Percentiles rank a stretch among this genome's conserved stretches.
Evolutionary conservation across 2,329 filamentous ascomycete genomes (phyloP).

Genomic region (Exophiala calicioides): DNA sequence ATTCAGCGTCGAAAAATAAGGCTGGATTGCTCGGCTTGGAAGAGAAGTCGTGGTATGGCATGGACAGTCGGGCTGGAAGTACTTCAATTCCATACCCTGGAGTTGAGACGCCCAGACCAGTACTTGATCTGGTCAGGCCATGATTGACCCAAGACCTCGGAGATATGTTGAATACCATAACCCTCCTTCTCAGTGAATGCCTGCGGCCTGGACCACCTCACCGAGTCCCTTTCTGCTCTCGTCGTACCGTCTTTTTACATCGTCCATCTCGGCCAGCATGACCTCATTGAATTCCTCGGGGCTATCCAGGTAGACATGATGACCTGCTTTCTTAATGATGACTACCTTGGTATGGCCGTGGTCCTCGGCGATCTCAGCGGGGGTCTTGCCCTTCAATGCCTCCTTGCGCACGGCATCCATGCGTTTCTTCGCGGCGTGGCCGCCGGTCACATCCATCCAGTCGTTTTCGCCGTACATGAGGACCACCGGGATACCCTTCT

Average conservation of each 20-base stretch:
- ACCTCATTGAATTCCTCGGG: slow-evolving; percentile 69
- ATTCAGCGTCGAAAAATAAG: too few relatives aligned
- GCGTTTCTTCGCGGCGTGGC: slow-evolving; percentile 75
- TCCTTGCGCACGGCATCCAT: slow-evolving; percentile 67
- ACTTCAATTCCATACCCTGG: too few relatives aligned
- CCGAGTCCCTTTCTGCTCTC: slow-evolving; percentile 6
- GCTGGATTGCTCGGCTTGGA: too few relatives aligned
- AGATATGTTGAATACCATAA: too few relatives aligned
- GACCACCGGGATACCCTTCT: slow-evolving; percentile 76
- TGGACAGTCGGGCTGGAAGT: too few relatives aligned
- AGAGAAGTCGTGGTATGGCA: too few relatives aligned
- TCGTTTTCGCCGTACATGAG: slow-evolving; percentile 98
- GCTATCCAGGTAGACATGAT: slow-evolving; percentile 72
- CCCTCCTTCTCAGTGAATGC: too few relatives aligned
- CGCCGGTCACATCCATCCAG: slow-evolving; percentile 96
- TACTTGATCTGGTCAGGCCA: too few relatives aligned
- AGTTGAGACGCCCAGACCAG: too few relatives aligned
- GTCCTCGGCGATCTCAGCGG: slow-evolving; percentile 69
- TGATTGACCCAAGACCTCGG: too few relatives aligned
- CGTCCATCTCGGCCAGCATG: slow-evolving; percentile 66
- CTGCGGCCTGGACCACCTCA: slow-evolving; percentile 9
- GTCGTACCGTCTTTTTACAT: slow-evolving; percentile 51
- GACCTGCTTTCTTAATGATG: slow-evolving; percentile 70
- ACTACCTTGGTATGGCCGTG: slow-evolving; percentile 81
- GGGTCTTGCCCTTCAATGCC: slow-evolving; percentile 61